Percentiles rank a stretch among this genome's conserved stretches.
These are phyloP conservation scores for Tremellales sp. DNA, from an alignment of 1,284 basidiomycete species.

Conservation along the genomic window DNA sequence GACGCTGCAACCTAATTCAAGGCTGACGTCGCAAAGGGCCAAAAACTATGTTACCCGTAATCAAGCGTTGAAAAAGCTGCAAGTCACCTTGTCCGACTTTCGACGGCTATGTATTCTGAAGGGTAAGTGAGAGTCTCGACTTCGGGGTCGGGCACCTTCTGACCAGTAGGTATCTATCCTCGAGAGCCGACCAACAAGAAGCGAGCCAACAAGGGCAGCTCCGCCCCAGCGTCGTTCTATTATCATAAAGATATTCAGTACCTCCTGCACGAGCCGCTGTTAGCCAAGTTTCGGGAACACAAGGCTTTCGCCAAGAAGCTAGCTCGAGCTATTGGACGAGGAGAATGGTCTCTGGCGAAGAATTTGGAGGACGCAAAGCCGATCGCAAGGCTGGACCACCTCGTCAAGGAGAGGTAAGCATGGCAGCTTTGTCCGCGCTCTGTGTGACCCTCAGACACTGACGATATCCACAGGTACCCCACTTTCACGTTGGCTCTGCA, in stretches of 20 bases:
- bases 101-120: conserved; percentile 96
- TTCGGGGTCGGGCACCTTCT: neutral
- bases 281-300: conserved; percentile 94
- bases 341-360: conserved; percentile 94
- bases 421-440: neutral
- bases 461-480: conserved; percentile 66
- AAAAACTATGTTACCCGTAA: conserved; percentile 94
- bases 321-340: conserved; percentile 83
- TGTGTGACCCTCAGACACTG: neutral
- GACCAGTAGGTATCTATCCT: conserved; percentile 80
- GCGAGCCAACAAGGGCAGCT: conserved; percentile 95
- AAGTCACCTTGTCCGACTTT: conserved; percentile 96
- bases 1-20: neutral
- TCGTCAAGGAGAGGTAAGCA: conserved; percentile 88
- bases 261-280: conserved; percentile 92
- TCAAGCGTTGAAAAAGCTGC: conserved; percentile 83
- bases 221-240: conserved; percentile 96
- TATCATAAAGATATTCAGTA: conserved; percentile 98
- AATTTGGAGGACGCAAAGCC: conserved; percentile 90
- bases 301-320: conserved; percentile 99
- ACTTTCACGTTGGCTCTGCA: conserved; percentile 93
- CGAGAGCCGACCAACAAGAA: conserved; percentile 90
- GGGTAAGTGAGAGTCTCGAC: conserved; percentile 55
- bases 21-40: conserved; percentile 51
- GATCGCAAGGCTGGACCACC: conserved; percentile 84